Evolutionary conservation across 257 asterid species (phyloP), one percentile per base, ranked within the genome.

Genomic region (Fraxinus quadrangulata): DNA sequence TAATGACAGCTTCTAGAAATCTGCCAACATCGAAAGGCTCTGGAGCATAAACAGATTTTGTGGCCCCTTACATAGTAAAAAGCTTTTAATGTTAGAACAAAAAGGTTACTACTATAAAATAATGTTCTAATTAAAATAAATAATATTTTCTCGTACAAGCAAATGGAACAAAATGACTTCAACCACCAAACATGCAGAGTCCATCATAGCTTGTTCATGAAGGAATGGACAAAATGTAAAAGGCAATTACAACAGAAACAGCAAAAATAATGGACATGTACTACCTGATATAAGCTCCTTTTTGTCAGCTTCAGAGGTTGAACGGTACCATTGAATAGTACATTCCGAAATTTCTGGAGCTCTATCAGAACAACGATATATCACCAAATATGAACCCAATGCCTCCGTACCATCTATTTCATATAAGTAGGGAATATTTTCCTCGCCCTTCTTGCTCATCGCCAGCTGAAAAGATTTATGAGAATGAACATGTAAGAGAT

Each of bases 21-120:
- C 96, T 86, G 70, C 98, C 99, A 80, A 96, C 97, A 72, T 96
- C 99, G 81, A 86, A 82, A 21, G 99, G 98, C 84, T 96, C 99
- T 9, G 98, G 99, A 71, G 97, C 99, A 82, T 96, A 96, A 80
- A 81, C 77, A 74, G 91, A 76, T 82, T 96, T 96, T 24, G 90
- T 93, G 72, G 99, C 99, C 80, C 98, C 99, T 92, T 89, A 42
- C 39, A 71, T 49, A 21, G 78, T 75, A 34, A 34, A 76, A 51
- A 67, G 65, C 81, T 30, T 80, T 74, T 34, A 67, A 31, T 5
- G 51, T 54, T 9, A 67, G 1, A 24, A 63, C 49, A 37, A 37
- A 37, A 37, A 37, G 8, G 42, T 37, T 37, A 37, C 42, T 8
- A 37, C 31, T 61, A 10, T 33, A 12, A 61, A 61, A 1, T 33